Percentiles rank a stretch among this genome's conserved stretches.
phyloP scores from a whole-genome alignment of 768 basidiomycete genomes.

The Boletus tylopilopsis region DNA sequence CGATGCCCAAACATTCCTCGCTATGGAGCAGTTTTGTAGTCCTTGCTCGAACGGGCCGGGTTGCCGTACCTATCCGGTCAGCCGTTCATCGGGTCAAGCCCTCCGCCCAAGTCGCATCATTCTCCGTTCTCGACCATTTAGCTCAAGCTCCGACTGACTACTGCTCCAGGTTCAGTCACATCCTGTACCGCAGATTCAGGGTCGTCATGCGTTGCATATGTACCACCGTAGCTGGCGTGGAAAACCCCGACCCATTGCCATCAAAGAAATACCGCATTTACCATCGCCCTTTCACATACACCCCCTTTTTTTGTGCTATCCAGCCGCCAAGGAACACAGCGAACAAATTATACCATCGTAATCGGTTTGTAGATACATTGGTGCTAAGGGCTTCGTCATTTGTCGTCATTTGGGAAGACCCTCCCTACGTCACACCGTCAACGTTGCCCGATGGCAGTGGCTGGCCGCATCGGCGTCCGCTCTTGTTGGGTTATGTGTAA shows the following conservation, averaged over 20 bases:
- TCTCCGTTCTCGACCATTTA: slow-evolving; percentile 15
- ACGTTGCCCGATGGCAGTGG: slow-evolving; percentile 3
- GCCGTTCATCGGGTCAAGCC: neutral
- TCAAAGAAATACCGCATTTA: slow-evolving; percentile 14
- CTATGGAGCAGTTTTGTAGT: neutral
- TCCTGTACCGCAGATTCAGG: slow-evolving; percentile 19
- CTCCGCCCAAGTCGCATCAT: slow-evolving; percentile 30
- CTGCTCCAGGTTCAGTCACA: neutral
- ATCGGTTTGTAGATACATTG: slow-evolving; percentile 4
- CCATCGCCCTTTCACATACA: slow-evolving; percentile 7
- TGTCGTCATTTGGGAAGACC: neutral
- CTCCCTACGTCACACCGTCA: slow-evolving; percentile 13
- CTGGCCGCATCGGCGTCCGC: slow-evolving; percentile 6
- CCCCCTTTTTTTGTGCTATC: neutral
- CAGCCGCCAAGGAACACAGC: slow-evolving; percentile 5
- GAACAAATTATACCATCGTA: slow-evolving; percentile 11
- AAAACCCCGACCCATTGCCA: slow-evolving; percentile 15
- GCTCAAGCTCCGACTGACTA: slow-evolving; percentile 20
- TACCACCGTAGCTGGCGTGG: slow-evolving; percentile 11
- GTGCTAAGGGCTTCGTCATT: slow-evolving; percentile 3
- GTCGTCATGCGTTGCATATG: slow-evolving; percentile 22
- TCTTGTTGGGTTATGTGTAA: slow-evolving; percentile 1
- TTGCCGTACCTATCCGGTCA: slow-evolving; percentile 4
- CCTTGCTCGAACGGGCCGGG: neutral
- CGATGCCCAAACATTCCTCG: slow-evolving; percentile 1